These are phyloP conservation scores for Baudoinia panamericana DNA, from an alignment of 495 filamentous ascomycete species.

Conservation along the genomic window DNA sequence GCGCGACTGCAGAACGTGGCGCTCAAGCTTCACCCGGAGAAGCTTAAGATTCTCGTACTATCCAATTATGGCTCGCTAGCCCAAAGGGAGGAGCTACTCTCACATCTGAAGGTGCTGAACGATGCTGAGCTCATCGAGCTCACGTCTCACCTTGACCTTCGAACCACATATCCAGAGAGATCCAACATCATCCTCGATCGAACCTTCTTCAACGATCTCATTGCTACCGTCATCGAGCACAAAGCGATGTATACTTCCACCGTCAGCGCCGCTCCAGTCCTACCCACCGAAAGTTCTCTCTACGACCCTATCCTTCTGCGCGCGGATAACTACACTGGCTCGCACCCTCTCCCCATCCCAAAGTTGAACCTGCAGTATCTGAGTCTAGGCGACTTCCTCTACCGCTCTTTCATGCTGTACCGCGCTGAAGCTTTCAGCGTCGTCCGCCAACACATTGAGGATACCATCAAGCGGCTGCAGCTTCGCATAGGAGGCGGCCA, in stretches of 20 bases:
- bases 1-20: constrained; percentile 70
- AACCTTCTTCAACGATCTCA: constrained; percentile 57
- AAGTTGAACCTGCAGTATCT: constrained; percentile 95
- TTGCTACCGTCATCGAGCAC: constrained; percentile 67
- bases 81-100: constrained; percentile 61
- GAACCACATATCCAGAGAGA: constrained; percentile 65
- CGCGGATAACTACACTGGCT: constrained; percentile 81
- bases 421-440: constrained; percentile 89
- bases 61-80: constrained; percentile 87
- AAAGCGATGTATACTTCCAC: constrained; percentile 73
- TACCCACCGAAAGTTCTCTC: constrained; percentile 71
- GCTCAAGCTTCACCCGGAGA: constrained; percentile 76
- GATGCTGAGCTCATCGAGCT: constrained; percentile 61
- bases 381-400: constrained; percentile 88
- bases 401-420: constrained; percentile 79
- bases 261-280: constrained; percentile 48
- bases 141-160: constrained; percentile 56
- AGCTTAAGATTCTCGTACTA: constrained; percentile 76
- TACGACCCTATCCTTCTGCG: constrained; percentile 75
- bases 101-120: constrained; percentile 56
- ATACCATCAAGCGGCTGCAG: constrained; percentile 61
- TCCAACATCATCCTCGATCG: constrained; percentile 49
- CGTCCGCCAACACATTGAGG: constrained; percentile 81
- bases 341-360: constrained; percentile 76
- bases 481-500: constrained; percentile 48